These are phyloP conservation scores for Triticum timopheevii DNA, from an alignment of 176 grass and related monocot species.

Conservation along the genomic window DNA sequence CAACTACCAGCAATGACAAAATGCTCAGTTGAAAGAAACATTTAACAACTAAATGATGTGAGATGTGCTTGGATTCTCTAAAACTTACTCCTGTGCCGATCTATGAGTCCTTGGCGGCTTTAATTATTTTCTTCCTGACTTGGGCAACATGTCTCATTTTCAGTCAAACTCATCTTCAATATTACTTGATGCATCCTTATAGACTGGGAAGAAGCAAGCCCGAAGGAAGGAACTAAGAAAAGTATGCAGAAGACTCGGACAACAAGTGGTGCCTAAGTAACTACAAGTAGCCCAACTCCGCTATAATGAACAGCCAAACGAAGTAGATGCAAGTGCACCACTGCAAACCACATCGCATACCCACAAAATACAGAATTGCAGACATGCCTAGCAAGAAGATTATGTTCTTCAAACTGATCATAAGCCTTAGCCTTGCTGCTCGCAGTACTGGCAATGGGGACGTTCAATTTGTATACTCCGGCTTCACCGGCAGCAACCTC, in stretches of 20 bases:
- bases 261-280: neutral
- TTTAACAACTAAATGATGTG: slow-evolving; percentile 14
- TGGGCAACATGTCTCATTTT: neutral
- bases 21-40: neutral
- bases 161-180: neutral
- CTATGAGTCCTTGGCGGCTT: neutral
- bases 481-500: slow-evolving; percentile 15
- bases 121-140: neutral
- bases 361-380: neutral
- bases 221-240: neutral
- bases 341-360: neutral
- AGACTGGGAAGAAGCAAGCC: neutral
- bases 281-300: neutral
- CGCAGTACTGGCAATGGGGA: neutral
- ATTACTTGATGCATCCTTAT: neutral
- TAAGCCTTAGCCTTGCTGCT: slow-evolving; percentile 3
- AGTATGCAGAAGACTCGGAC: slow-evolving; percentile 1
- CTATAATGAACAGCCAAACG: neutral
- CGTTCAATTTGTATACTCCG: neutral
- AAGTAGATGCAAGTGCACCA: neutral
- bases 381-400: slow-evolving; percentile 3
- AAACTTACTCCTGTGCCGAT: neutral
- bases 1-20: neutral
- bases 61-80: neutral
- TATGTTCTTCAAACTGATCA: neutral